phyloP scores from a whole-genome alignment of 257 asterid species.

The Nicotiana obtusifolia region DNA sequence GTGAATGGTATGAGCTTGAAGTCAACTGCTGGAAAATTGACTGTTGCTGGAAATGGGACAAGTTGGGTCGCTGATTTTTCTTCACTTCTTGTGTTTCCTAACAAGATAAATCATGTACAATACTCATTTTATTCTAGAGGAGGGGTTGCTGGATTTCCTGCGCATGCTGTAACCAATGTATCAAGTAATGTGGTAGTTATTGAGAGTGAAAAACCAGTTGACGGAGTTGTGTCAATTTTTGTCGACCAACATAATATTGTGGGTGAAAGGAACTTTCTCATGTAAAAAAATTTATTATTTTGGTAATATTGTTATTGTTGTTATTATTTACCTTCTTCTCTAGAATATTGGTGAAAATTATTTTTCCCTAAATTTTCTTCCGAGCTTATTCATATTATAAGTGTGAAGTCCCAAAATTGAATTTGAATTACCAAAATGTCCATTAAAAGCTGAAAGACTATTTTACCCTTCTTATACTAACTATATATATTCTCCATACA shows the following conservation, averaged over 20 bases:
- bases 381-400: too few species aligned
- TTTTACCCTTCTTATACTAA: too few species aligned
- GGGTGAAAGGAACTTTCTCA: constrained; percentile 30
- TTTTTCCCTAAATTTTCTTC: too few species aligned
- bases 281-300: not conserved
- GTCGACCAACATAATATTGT: constrained; percentile 51
- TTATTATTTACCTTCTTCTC: not conserved
- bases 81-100: constrained; percentile 39
- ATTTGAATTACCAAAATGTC: too few species aligned
- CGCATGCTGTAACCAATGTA: constrained; percentile 39
- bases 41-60: constrained; percentile 49
- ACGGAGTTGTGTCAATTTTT: constrained; percentile 39
- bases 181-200: constrained; percentile 46
- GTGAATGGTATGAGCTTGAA: constrained; percentile 51
- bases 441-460: too few species aligned
- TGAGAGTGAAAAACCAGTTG: constrained; percentile 35
- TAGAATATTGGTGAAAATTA: too few species aligned
- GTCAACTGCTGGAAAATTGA: constrained; percentile 39
- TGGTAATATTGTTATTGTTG: not conserved
- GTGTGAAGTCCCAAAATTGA: too few species aligned
- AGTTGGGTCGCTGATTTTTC: constrained; percentile 52
- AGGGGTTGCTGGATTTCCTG: constrained; percentile 31
- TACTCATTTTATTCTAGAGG: constrained; percentile 35
- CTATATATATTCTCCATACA: too few species aligned
- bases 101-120: constrained; percentile 35